Evolutionary conservation across 208 protist genomes (phyloP).

Genomic region (Leishmania major): DNA sequence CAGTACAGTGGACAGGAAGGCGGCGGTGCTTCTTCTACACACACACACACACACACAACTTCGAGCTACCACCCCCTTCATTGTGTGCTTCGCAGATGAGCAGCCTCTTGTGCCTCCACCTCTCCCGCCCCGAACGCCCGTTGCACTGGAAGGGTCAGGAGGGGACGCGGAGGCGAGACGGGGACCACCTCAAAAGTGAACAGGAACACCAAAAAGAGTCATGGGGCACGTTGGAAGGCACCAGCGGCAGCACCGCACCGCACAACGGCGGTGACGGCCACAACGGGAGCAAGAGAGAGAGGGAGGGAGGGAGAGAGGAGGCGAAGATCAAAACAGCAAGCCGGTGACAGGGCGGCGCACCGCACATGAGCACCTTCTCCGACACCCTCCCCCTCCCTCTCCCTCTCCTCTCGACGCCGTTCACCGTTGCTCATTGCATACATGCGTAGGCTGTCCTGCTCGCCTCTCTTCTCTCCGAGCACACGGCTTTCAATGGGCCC

Average conservation of each 20-base stretch:
- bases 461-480: neutral
- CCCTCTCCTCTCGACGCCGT: neutral
- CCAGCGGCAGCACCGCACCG: neutral
- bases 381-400: neutral
- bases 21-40: neutral
- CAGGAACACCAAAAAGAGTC: neutral
- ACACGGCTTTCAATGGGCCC: neutral
- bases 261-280: neutral
- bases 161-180: neutral
- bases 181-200: neutral
- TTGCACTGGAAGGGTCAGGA: neutral
- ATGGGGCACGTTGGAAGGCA: neutral
- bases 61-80: neutral
- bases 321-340: neutral
- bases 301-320: neutral
- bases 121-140: too few relatives aligned
- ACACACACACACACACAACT: neutral
- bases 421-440: neutral
- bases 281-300: neutral
- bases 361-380: neutral
- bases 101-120: neutral
- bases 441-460: neutral
- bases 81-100: neutral
- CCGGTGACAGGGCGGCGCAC: neutral
- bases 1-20: neutral